phyloP scores from a whole-genome alignment of 2,329 filamentous ascomycete genomes.

The Eurotiales sp. region DNA sequence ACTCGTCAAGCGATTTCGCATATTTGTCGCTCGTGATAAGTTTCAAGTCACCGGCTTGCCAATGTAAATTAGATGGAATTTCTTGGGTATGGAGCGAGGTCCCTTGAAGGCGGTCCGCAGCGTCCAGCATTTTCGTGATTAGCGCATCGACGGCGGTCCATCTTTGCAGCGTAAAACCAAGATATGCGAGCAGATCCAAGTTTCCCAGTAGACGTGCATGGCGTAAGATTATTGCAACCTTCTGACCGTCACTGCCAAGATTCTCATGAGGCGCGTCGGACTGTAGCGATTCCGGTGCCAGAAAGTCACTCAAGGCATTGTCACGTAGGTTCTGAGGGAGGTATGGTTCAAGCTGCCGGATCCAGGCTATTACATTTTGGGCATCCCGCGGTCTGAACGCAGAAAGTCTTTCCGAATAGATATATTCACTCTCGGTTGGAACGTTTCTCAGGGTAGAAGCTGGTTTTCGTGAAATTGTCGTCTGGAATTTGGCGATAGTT shows the following conservation, averaged over 20 bases:
- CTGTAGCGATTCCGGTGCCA: neutral
- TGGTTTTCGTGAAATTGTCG: neutral
- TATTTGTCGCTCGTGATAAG: constrained; percentile 22
- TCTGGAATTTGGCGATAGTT: neutral
- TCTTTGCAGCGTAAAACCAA: constrained; percentile 37
- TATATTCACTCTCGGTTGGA: neutral
- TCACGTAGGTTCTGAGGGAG: constrained; percentile 26
- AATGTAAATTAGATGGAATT: constrained; percentile 28
- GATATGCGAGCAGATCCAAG: constrained; percentile 36
- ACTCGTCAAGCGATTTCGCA: neutral
- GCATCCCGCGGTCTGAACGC: constrained; percentile 12
- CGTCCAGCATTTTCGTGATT: constrained; percentile 37
- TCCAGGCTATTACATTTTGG: constrained; percentile 30
- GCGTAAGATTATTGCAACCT: constrained; percentile 30
- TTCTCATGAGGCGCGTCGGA: neutral
- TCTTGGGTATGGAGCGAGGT: constrained; percentile 16
- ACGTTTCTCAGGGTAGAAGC: neutral
- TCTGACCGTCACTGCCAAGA: constrained; percentile 23
- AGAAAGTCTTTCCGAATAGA: neutral
- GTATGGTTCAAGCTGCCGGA: constrained; percentile 31
- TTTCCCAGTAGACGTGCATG: constrained; percentile 25
- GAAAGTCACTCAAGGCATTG: constrained; percentile 10
- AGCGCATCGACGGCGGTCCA: constrained; percentile 40
- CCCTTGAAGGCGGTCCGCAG: constrained; percentile 25
- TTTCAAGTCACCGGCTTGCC: constrained; percentile 24